Evolutionary conservation across 768 basidiomycete genomes (phyloP), one percentile per base, ranked within the genome.

Genomic region (Mycena rebaudengoi): DNA sequence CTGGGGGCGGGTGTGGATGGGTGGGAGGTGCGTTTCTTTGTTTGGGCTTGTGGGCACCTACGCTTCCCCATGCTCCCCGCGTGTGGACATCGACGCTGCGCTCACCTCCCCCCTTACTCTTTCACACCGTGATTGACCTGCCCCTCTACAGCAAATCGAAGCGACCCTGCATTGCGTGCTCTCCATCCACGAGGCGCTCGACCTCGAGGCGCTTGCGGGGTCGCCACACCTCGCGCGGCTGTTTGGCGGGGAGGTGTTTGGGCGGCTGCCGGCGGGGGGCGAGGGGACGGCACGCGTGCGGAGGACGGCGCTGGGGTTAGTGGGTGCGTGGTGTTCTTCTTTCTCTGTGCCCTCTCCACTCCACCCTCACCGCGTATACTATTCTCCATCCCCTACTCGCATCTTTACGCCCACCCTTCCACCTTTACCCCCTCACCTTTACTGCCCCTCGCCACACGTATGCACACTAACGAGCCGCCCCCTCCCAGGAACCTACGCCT

Each of bases 171-270:
- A 96, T 71, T 96, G 93, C 70, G 83, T 97, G 37, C 89, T 90
- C 79, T 91, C 91, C 7, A 83, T 95, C 10, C 93, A 96, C 70
- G 96, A 98, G 80, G 94, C 95, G 1, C 82, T 96, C 26, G 84
- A 85, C 62, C 74, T 85, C 54, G 83, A 84, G 43, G 80, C 79
- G 11, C 16, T 37, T 25, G 40, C 12, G 10, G 33, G 45, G 8
- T 3, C 14, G 7, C 18, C 18, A 11, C 45, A 52, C 44, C 79
- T 95, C 4, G 74, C 79, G 23, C 83, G 85, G 11, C 67, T 98
- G 14, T 96, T 96, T 71, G 86, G 87, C n/a, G 79, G 87, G 0
- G 86, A 88, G 7, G 81, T 96, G 16, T 84, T 95, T 1, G 88
- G 88, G 4, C 79, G 83, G 20, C 72, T 98, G 12, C 91, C 95